phyloP scores from a whole-genome alignment of 768 basidiomycete species.

The Rhodotorula diobovata region DNA sequence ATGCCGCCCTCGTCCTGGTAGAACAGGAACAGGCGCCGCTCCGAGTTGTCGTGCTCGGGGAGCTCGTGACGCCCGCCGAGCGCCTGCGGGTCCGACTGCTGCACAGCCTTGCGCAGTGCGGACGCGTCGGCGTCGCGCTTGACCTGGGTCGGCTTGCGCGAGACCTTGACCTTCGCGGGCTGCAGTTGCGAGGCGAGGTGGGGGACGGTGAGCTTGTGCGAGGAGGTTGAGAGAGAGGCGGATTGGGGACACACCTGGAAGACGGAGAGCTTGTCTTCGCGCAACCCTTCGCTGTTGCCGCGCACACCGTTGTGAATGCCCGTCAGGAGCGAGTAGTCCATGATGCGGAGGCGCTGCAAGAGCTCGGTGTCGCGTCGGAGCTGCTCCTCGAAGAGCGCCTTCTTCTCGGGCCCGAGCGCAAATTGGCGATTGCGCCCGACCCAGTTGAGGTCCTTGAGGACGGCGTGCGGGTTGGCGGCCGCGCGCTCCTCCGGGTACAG shows the following conservation, averaged over 20 bases:
- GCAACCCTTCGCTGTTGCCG: constrained; percentile 85
- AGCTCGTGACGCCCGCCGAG: constrained; percentile 56
- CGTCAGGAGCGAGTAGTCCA: constrained; percentile 93
- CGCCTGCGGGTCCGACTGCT: constrained; percentile 70
- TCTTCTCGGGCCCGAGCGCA: constrained; percentile 93
- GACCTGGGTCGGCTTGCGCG: constrained; percentile 60
- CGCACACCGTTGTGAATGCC: constrained; percentile 87
- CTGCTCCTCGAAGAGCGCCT: constrained; percentile 85
- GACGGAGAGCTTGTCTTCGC: constrained; percentile 83
- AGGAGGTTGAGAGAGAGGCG: neutral
- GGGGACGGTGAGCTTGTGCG: too few species aligned
- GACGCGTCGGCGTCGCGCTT: constrained; percentile 66
- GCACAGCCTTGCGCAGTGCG: constrained; percentile 79
- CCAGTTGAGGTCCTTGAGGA: constrained; percentile 96
- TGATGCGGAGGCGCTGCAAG: constrained; percentile 73
- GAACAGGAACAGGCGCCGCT: constrained; percentile 71
- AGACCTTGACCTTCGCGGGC: constrained; percentile 63
- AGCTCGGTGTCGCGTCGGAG: constrained; percentile 80
- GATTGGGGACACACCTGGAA: constrained; percentile 65
- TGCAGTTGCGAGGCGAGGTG: constrained; percentile 42
- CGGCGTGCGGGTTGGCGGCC: constrained; percentile 72
- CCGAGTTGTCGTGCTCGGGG: constrained; percentile 63
- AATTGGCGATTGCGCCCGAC: constrained; percentile 70
- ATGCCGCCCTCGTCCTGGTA: constrained; percentile 95
- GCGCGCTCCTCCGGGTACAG: constrained; percentile 79